A percentile compares a stretch with the other conserved stretches of the same genome.
phyloP scores from a whole-genome alignment of 2,329 filamentous ascomycete species.

The Cercospora zeina region DNA sequence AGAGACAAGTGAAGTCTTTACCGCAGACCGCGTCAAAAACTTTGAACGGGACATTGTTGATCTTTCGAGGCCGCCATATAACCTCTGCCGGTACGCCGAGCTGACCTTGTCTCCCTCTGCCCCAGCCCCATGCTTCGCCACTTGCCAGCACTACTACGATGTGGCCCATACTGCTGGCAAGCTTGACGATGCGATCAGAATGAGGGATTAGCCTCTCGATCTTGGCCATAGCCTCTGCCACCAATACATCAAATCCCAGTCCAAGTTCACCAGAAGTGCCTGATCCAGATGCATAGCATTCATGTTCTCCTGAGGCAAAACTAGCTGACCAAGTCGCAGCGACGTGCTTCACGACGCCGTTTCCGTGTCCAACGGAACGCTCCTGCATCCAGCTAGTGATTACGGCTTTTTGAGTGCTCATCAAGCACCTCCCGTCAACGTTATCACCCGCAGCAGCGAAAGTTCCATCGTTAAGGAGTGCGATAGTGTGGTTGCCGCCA shows the following conservation, averaged over 20 bases:
- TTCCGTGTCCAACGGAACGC: not conserved
- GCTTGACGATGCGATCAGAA: constrained; percentile 59
- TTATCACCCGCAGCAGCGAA: constrained; percentile 68
- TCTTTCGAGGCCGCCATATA: constrained; percentile 61
- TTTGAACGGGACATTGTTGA: constrained; percentile 62
- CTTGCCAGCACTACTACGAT: constrained; percentile 70
- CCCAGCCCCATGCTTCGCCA: constrained; percentile 85
- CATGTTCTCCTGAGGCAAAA: constrained; percentile 54
- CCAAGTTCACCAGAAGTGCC: constrained; percentile 74
- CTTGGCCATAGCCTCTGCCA: constrained; percentile 44
- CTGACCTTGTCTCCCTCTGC: constrained; percentile 81
- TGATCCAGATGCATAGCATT: constrained; percentile 64
- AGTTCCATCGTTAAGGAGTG: constrained; percentile 61
- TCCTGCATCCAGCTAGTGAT: not conserved
- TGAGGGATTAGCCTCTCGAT: constrained; percentile 65
- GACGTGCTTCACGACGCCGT: not conserved
- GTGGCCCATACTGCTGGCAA: constrained; percentile 77
- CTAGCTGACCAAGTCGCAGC: constrained; percentile 80
- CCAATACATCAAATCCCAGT: constrained; percentile 48
- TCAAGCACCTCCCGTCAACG: constrained; percentile 47
- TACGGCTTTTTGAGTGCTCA: not conserved
- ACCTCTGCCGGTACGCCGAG: constrained; percentile 61
- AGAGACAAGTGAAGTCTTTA: constrained; percentile 78
- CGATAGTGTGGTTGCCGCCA: constrained; percentile 84
- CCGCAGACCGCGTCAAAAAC: constrained; percentile 72